Percentiles rank a stretch among this genome's conserved stretches.
phyloP scores from a whole-genome alignment of 2,329 filamentous ascomycete genomes.

The Paecilomyces formosus region DNA sequence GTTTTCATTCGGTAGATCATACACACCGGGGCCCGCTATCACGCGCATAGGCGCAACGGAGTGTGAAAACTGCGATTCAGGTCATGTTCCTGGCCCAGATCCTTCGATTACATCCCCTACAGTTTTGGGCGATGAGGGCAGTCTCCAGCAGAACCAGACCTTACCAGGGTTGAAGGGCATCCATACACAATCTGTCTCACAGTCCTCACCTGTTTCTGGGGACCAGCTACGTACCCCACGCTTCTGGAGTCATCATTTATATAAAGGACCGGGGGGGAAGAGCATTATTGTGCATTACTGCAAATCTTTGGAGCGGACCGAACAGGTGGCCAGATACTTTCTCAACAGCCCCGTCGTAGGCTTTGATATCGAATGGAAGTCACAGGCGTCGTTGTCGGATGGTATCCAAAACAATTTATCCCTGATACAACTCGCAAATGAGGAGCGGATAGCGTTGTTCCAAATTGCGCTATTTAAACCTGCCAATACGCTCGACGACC shows the following conservation, averaged over 20 bases:
- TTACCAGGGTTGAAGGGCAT: background rate
- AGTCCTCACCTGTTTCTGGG: background rate
- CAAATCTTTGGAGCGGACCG: conserved; percentile 57
- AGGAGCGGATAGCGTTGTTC: conserved; percentile 70
- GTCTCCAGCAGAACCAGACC: background rate
- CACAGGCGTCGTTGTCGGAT: conserved; percentile 39
- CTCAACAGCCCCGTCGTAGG: conserved; percentile 64
- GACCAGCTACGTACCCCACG: conserved; percentile 5
- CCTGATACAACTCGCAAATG: conserved; percentile 73
- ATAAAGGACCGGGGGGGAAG: conserved; percentile 41
- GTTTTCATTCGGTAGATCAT: background rate
- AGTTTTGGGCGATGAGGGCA: background rate
- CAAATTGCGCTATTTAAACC: conserved; percentile 62
- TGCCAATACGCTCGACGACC: conserved; percentile 35
- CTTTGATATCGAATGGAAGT: conserved; percentile 82
- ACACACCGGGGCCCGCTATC: background rate
- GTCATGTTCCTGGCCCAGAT: background rate
- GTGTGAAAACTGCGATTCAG: background rate
- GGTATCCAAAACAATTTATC: conserved; percentile 64
- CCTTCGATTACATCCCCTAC: background rate
- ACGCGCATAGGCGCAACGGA: background rate
- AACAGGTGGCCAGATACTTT: conserved; percentile 61
- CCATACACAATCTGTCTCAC: background rate
- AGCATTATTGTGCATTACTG: conserved; percentile 72
- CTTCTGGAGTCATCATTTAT: conserved; percentile 30